Evolutionary conservation across 2,329 filamentous ascomycete genomes (phyloP).

Genomic region (Rutstroemia sp.): DNA sequence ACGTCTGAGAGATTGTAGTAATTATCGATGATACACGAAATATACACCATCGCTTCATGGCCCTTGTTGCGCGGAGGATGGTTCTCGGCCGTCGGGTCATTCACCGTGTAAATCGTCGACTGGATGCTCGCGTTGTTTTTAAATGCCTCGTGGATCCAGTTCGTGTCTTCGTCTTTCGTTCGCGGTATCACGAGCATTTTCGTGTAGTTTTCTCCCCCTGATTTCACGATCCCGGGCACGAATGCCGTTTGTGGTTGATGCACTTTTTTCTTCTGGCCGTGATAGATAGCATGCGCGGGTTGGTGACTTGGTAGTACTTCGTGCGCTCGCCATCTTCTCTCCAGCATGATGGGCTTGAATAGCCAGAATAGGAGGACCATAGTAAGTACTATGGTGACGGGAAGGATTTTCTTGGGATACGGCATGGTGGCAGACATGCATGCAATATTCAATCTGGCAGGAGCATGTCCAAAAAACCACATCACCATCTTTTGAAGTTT

Average conservation of each 20-base stretch:
- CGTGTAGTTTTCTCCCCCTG: not conserved
- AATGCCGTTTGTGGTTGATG: not conserved
- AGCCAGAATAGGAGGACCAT: not conserved
- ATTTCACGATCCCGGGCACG: not conserved
- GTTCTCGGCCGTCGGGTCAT: slow-evolving; percentile 29
- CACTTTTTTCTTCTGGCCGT: not conserved
- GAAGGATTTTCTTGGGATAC: not conserved
- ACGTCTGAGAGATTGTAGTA: slow-evolving; percentile 43
- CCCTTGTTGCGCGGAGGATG: slow-evolving; percentile 41
- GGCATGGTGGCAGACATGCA: not conserved
- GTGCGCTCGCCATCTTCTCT: not conserved
- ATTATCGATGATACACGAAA: slow-evolving; percentile 55
- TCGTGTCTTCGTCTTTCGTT: not conserved
- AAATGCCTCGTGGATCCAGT: slow-evolving; percentile 1
- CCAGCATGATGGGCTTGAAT: not conserved
- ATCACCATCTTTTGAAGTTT: not conserved
- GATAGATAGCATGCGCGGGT: not conserved
- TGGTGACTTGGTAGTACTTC: not conserved
- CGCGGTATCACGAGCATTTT: slow-evolving; percentile 4
- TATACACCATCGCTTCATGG: slow-evolving; percentile 25
- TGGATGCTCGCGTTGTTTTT: not conserved
- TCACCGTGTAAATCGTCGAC: slow-evolving; percentile 20
- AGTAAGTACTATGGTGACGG: not conserved
- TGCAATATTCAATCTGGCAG: not conserved
- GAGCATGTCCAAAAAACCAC: not conserved